These are phyloP conservation scores for Diaporthe vaccinii DNA, from an alignment of 2,329 filamentous ascomycete species.

Conservation along the genomic window DNA sequence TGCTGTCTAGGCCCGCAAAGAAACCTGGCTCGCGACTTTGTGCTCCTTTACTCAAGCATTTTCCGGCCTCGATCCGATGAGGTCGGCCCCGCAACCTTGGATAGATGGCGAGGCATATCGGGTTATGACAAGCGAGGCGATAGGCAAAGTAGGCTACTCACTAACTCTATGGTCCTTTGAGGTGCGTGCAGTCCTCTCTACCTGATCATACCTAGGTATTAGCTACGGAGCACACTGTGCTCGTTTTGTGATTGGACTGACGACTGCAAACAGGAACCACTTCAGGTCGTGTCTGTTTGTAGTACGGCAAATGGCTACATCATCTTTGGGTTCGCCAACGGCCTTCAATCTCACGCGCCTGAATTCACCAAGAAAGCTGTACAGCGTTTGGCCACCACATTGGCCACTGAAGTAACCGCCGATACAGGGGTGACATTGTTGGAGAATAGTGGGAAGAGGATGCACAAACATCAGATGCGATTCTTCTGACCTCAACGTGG, in stretches of 20 bases:
- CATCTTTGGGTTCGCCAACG: background rate
- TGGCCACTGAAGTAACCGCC: background rate
- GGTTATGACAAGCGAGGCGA: background rate
- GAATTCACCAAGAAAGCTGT: background rate
- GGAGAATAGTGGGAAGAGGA: background rate
- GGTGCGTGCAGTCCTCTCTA: background rate
- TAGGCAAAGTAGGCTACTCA: background rate
- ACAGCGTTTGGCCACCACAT: background rate
- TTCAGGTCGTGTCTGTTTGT: constrained; percentile 6
- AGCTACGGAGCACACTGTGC: background rate
- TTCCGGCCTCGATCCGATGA: background rate
- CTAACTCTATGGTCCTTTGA: constrained; percentile 7
- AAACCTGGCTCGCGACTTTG: background rate
- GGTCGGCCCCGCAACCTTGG: background rate
- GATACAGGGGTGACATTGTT: background rate
- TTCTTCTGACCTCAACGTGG: background rate
- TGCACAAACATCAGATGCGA: background rate
- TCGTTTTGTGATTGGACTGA: background rate
- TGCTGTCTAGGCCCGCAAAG: background rate
- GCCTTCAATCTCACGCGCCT: background rate
- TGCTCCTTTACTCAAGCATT: background rate
- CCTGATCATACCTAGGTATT: background rate
- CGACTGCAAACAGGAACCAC: background rate
- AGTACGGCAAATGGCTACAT: constrained; percentile 6
- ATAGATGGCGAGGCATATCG: constrained; percentile 10